phyloP scores from a whole-genome alignment of 495 filamentous ascomycete genomes.

The Xylaria acuta region DNA sequence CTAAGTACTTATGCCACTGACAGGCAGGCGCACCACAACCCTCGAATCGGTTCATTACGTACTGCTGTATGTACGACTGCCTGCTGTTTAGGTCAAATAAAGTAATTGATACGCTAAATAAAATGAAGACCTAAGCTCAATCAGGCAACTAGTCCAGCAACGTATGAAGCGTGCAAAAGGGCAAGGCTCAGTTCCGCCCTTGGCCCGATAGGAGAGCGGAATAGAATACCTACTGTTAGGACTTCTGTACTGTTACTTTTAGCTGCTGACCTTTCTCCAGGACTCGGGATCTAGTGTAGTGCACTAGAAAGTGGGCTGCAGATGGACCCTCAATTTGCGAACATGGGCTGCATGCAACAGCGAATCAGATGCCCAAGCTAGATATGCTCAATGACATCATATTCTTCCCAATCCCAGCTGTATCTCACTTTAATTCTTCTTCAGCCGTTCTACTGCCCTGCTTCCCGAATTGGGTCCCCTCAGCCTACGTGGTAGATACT shows the following conservation, averaged over 20 bases:
- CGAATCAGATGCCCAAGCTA: constrained; percentile 15
- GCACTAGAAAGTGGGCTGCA: constrained; percentile 16
- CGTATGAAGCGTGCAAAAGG: not conserved
- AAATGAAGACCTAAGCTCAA: not conserved
- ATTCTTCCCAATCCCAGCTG: not conserved
- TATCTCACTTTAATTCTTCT: constrained; percentile 9
- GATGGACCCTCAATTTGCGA: constrained; percentile 5
- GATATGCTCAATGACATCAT: constrained; percentile 20
- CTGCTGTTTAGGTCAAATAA: not conserved
- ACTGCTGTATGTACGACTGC: not conserved
- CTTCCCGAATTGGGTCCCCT: not conserved
- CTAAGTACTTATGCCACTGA: not conserved
- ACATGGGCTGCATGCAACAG: not conserved
- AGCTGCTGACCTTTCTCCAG: not conserved
- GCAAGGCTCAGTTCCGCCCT: not conserved
- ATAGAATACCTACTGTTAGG: not conserved
- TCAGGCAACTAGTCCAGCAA: not conserved
- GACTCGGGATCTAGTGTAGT: constrained; percentile 15
- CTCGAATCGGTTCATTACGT: not conserved
- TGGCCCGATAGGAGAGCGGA: not conserved
- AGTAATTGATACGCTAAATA: not conserved
- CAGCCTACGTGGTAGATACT: not conserved
- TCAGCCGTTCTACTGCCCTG: not conserved
- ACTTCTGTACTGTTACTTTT: constrained; percentile 14
- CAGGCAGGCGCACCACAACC: not conserved